These are phyloP conservation scores for Shiraia sp. DNA, from an alignment of 2,329 filamentous ascomycete genomes.

Conservation along the genomic window DNA sequence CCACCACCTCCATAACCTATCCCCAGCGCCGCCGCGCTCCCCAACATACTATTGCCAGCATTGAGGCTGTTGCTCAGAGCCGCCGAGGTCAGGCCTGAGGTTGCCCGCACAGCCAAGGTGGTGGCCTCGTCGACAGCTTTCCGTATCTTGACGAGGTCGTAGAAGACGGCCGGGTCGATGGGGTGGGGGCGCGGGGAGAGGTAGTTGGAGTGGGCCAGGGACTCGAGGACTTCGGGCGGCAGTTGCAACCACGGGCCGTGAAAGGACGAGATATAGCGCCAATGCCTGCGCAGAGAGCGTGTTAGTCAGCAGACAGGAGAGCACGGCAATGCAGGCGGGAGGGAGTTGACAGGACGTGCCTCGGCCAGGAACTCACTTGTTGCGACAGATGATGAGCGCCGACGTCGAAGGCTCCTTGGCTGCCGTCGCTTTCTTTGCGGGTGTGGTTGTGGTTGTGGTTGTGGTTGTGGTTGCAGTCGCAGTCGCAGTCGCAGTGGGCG, in stretches of 20 bases:
- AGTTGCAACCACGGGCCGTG: constrained; percentile 83
- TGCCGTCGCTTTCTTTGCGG: constrained; percentile 8
- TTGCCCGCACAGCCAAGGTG: constrained; percentile 74
- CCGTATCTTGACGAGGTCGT: constrained; percentile 82
- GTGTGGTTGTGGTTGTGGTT: constrained; percentile 5
- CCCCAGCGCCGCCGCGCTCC: constrained; percentile 58
- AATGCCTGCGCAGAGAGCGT: constrained; percentile 63
- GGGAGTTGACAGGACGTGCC: constrained; percentile 20
- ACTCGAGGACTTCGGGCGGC: constrained; percentile 77
- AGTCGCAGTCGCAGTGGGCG: constrained; percentile 7
- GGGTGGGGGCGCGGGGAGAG: constrained; percentile 74
- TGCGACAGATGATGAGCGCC: constrained; percentile 48
- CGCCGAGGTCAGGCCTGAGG: constrained; percentile 71
- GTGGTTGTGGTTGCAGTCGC: constrained; percentile 5
- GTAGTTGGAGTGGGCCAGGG: constrained; percentile 78
- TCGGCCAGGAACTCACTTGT: constrained; percentile 44
- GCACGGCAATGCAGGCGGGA: constrained; percentile 7
- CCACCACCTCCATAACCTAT: constrained; percentile 62
- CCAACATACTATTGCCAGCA: constrained; percentile 56
- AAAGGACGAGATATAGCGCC: constrained; percentile 82
- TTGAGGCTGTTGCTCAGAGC: constrained; percentile 61
- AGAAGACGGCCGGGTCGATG: constrained; percentile 79
- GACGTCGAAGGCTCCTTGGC: constrained; percentile 20
- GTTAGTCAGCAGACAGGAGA: constrained; percentile 13
- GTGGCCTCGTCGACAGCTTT: constrained; percentile 79